Conservation (phyloP, 2,329 filamentous ascomycete genomes). For the Emericellopsis cladophorae region DNA sequence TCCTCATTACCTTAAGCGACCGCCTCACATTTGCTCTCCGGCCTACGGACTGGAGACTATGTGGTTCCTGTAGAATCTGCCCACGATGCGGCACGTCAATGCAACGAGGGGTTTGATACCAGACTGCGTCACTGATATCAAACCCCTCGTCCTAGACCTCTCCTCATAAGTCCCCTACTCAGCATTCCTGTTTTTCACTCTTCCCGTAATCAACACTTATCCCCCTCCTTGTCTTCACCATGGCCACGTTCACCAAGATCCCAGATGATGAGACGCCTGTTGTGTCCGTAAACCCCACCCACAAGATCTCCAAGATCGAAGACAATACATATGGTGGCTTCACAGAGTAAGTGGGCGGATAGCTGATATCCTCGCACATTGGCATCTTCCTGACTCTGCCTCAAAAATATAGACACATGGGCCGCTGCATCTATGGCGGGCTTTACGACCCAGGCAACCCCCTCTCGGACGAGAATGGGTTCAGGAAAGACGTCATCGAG, state of each 20-base stretch:
- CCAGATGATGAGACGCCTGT: slow-evolving; percentile 44
- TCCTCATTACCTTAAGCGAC: slow-evolving; percentile 55
- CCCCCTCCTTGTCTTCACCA: slow-evolving; percentile 18
- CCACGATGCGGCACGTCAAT: too few relatives aligned
- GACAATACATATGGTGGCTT: slow-evolving; percentile 77
- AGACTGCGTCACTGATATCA: too few relatives aligned
- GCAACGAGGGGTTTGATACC: too few relatives aligned
- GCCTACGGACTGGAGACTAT: too few relatives aligned
- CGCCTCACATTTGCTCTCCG: too few relatives aligned
- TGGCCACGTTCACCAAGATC: slow-evolving; percentile 65
- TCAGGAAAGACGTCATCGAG: slow-evolving; percentile 66
- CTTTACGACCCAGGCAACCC: slow-evolving; percentile 68
- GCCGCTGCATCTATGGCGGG: slow-evolving; percentile 76
- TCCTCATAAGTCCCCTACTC: too few relatives aligned
- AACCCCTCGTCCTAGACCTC: too few relatives aligned
- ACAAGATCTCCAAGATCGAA: slow-evolving; percentile 61
- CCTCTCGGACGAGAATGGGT: slow-evolving; percentile 62
- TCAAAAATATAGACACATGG: slow-evolving; percentile 70
- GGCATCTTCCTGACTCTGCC: too few relatives aligned
- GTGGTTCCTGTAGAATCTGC: too few relatives aligned
- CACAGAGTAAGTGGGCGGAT: slow-evolving; percentile 44
- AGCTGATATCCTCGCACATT: too few relatives aligned
- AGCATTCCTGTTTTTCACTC: background rate
- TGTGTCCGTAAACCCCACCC: slow-evolving; percentile 51
- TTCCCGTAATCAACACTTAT: background rate